Evolutionary conservation across 2,329 filamentous ascomycete genomes (phyloP).

Genomic region (Neofusicoccum kwambonambiense): DNA sequence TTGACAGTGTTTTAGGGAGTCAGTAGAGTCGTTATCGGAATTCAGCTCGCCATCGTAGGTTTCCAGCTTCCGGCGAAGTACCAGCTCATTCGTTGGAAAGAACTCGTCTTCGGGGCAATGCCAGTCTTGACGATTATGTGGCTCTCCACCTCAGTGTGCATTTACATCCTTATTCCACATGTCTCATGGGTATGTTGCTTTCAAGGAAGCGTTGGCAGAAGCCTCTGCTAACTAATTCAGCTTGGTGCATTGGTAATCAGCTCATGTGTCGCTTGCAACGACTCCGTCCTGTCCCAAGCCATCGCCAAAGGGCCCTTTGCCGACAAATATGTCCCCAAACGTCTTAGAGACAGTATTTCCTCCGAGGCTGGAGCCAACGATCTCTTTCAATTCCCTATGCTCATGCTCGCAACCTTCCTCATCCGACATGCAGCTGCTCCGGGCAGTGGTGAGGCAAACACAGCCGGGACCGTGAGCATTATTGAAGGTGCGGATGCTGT

Average conservation of each 20-base stretch:
- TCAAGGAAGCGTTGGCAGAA: rapidly evolving
- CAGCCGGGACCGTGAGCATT: slow-evolving; percentile 43
- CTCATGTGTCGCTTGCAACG: slow-evolving; percentile 61
- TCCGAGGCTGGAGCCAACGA: slow-evolving; percentile 63
- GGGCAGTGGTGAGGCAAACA: slow-evolving; percentile 44
- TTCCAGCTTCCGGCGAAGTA: slow-evolving; percentile 62
- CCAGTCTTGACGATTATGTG: slow-evolving; percentile 64
- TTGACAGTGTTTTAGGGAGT: slow-evolving; percentile 35
- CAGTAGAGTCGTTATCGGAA: slow-evolving; percentile 60
- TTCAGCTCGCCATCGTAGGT: slow-evolving; percentile 63
- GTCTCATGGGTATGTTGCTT: slow-evolving; percentile 44
- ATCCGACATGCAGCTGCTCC: slow-evolving; percentile 52
- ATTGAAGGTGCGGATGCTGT: neutral
- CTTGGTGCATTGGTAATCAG: slow-evolving; percentile 58
- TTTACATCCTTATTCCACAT: slow-evolving; percentile 56
- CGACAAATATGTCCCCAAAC: slow-evolving; percentile 59
- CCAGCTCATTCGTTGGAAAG: slow-evolving; percentile 49
- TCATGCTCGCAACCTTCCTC: slow-evolving; percentile 58
- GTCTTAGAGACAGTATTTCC: slow-evolving; percentile 61
- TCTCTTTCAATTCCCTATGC: slow-evolving; percentile 62
- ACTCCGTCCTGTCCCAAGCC: slow-evolving; percentile 62
- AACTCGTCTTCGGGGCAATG: slow-evolving; percentile 56
- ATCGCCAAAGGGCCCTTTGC: slow-evolving; percentile 63
- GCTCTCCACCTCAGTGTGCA: slow-evolving; percentile 57
- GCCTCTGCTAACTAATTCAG: slow-evolving; percentile 21